Base-by-base conservation (phyloP, 768 basidiomycete species). In the Leucocoprinus sp. region DNA sequence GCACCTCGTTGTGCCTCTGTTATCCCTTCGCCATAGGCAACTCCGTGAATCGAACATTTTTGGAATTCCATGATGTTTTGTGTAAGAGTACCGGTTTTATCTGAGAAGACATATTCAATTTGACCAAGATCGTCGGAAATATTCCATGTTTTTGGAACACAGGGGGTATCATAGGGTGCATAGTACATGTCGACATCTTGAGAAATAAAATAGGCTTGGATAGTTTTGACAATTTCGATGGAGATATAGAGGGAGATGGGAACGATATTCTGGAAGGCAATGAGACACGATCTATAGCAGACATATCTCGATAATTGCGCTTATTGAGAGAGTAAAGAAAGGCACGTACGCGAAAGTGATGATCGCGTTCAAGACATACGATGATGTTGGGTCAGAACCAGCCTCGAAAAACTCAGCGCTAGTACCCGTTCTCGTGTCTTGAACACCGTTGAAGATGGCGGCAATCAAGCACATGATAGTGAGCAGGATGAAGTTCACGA, bases 41-140 rank as follows among this genome's bases (percentile, higher is more conserved):
- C 65, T 1, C 93, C 93, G 43, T 79, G 65, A 48, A 97, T 75
- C 0, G 92, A 93, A 55, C 92, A 96, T 60, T 88, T 93, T 61
- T 96, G 91, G 67, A 96, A 97, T 68, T 95, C 93, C 95, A 97
- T 98, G 56, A 95, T 70, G 66, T 98, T 99, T 64, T 96, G 93
- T 0, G 95, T 99, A 39, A 99, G 81, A 5, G 95, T 99, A 14
- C 91, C 92, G 0, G 93, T 95, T 71, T 95, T 95, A 74, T 93
- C 91, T 8, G 86, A 92, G 51, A 74, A 75, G 26, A 75, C 72
- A 62, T 95, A 99, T 68, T 97, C 93, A 63, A 98, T 97, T 67
- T 98, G 95, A 19, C 95, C 95, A 1, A 99, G 80, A 65, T 98
- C 95, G 60, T 98, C 95, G 2, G 92, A 96, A 55, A 98, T 93